Evolutionary conservation across 2,329 filamentous ascomycete species (phyloP).

Genomic region (Pyricularia sp.): DNA sequence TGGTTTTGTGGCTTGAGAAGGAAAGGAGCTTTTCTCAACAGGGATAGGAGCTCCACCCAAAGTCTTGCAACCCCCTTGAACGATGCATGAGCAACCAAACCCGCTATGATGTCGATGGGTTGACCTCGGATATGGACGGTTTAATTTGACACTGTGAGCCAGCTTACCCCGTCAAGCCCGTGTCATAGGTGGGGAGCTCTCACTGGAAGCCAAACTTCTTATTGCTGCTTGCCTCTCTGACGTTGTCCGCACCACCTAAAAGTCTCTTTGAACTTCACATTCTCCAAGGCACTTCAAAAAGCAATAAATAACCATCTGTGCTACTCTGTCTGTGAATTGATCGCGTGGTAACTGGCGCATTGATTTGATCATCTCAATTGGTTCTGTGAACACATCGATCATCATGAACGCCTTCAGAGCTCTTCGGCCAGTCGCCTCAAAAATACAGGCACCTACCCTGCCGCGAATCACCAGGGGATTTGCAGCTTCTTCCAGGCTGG

Average conservation of each 20-base stretch:
- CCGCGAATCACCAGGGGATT: conserved; percentile 41
- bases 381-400: background rate
- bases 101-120: background rate
- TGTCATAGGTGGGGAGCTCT: background rate
- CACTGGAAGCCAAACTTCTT: background rate
- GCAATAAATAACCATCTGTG: background rate
- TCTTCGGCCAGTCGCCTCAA: conserved; percentile 47
- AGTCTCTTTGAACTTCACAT: background rate
- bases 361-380: background rate
- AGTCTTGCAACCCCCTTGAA: background rate
- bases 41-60: background rate
- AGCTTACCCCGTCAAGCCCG: background rate
- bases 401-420: conserved; percentile 42
- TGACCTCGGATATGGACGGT: conserved; percentile 10
- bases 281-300: background rate
- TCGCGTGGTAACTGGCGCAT: background rate
- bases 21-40: background rate
- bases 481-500: conserved; percentile 28
- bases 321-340: background rate
- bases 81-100: background rate
- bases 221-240: background rate
- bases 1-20: background rate
- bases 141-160: conserved; percentile 3
- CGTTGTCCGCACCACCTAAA: background rate
- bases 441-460: conserved; percentile 43